phyloP scores from a whole-genome alignment of 306 rosid genomes.

The Quercus engelmannii region DNA sequence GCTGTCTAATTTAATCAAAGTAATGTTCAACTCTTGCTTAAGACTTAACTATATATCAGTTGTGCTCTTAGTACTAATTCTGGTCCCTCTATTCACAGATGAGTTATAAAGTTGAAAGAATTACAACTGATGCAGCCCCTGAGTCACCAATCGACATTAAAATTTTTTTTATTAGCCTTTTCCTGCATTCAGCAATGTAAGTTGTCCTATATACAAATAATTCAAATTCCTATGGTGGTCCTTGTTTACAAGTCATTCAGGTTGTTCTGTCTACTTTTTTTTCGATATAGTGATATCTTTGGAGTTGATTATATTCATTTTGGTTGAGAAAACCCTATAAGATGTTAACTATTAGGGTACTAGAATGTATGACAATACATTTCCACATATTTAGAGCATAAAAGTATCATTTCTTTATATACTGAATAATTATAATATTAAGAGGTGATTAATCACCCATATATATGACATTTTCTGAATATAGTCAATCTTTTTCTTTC shows the following conservation, averaged over 20 bases:
- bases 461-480: not conserved
- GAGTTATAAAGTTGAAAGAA: conserved; percentile 46
- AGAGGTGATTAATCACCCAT: not conserved
- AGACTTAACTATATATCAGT: conserved; percentile 4
- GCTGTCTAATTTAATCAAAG: conserved; percentile 72
- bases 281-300: not conserved
- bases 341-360: too few species aligned
- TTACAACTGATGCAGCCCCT: conserved; percentile 81
- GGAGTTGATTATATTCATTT: not conserved
- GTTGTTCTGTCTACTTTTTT: not conserved
- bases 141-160: conserved; percentile 31
- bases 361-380: too few species aligned
- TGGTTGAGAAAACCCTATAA: too few species aligned
- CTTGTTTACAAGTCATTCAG: conserved; percentile 28
- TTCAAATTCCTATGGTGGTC: not conserved
- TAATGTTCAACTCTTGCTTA: conserved; percentile 33
- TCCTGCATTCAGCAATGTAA: conserved; percentile 80
- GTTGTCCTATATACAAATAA: conserved; percentile 19
- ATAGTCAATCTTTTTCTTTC: too few species aligned
- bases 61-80: conserved; percentile 23
- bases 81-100: conserved; percentile 42
- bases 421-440: not conserved
- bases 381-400: too few species aligned
- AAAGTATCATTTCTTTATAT: not conserved
- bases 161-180: conserved; percentile 51